Conservation (phyloP, 495 filamentous ascomycete species). For the Penicillium angulare region DNA sequence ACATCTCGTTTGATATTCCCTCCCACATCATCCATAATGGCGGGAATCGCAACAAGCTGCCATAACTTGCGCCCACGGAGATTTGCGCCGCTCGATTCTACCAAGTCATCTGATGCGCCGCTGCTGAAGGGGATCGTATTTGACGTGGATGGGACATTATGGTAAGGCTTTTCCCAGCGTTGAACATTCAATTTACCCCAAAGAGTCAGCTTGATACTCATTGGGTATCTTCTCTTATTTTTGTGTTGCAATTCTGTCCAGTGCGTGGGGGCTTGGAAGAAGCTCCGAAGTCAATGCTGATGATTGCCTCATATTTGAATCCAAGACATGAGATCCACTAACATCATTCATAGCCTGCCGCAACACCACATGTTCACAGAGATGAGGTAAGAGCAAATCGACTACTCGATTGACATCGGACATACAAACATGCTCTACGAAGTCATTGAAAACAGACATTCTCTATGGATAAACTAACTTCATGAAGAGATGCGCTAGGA, state of each 20-base stretch:
- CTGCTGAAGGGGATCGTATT: constrained; percentile 81
- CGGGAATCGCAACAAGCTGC: constrained; percentile 12
- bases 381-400: constrained; percentile 62
- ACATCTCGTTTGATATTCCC: constrained; percentile 6
- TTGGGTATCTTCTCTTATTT: background rate
- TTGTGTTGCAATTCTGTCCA: too few species aligned
- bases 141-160: constrained; percentile 93
- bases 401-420: background rate
- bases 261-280: too few species aligned
- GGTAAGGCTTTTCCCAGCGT: constrained; percentile 53
- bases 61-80: constrained; percentile 38
- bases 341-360: constrained; percentile 57
- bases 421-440: background rate
- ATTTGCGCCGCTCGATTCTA: constrained; percentile 56
- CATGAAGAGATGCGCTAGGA: constrained; percentile 51
- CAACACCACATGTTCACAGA: constrained; percentile 93
- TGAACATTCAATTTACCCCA: too few species aligned
- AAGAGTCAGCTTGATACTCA: too few species aligned
- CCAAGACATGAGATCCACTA: too few species aligned
- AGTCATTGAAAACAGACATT: background rate
- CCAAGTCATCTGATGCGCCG: constrained; percentile 39
- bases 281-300: too few species aligned
- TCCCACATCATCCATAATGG: constrained; percentile 26
- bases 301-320: too few species aligned
- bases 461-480: too few species aligned